Evolutionary conservation across 2,329 filamentous ascomycete species (phyloP), one percentile per base, ranked within the genome.

Genomic region (Diaporthe batatas): DNA sequence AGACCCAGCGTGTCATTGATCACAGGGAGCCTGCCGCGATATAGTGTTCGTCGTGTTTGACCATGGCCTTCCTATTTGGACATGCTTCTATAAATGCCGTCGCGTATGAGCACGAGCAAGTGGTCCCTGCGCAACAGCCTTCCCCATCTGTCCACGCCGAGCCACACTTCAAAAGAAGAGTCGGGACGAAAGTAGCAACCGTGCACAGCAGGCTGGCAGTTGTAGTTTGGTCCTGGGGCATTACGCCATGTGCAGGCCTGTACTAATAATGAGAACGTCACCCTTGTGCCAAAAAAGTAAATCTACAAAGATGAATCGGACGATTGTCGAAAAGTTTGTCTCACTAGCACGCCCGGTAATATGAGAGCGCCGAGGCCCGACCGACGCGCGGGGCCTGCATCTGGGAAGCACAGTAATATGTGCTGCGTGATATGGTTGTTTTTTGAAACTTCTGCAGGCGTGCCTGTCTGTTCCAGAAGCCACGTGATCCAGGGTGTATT

Each of bases 1-100:
- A 36, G 34, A 36, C 7, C 34, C 34, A 36, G 34, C 34, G 34
- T 36, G 1, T 29, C 29, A 39, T n/a, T n/a, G n/a, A 3, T 21
- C 34, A 42, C 7, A 29, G n/a, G n/a, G n/a, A n/a, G 21, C 36
- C 18, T 47, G 16, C 18, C 5, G 16, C 44, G 7, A 47, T 49
- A 49, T 42, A 42, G 32, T 25, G n/a, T 10, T 25, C 57, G 34
- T 42, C 36, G 12, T 62, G 39, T 18, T 23, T 21, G 57, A 29
- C 57, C 11, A 62, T 62, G 57, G 8, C 23, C 44, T 62, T 21
- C 57, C 57, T 62, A 21, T 44, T 62, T 29, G 23, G 57, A 29
- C 6, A 16, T 44, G 57, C 12, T 39, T 29, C 32, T 44, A 29
- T 44, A 16, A 42, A 18, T 18, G 23, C 7, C 29, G 5, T 44